Percentiles rank a stretch among this genome's conserved stretches.
Conservation (phyloP, 1,284 basidiomycete genomes). For the Rhodotorula sp. region DNA sequence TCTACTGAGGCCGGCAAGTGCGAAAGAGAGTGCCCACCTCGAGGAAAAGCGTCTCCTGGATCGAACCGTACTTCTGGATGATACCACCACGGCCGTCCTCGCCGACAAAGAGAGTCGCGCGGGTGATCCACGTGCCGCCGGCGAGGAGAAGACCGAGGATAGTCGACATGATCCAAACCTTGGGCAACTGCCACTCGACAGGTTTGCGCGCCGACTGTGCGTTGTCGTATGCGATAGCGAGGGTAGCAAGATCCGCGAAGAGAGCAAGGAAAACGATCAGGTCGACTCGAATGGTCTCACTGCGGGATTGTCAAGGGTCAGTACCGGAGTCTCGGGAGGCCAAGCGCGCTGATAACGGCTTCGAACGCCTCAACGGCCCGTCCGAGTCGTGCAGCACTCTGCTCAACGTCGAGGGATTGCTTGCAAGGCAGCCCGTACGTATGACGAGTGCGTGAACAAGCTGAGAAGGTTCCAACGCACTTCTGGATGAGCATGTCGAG, state of each 20-base stretch:
- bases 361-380: too few species aligned
- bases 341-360: too few species aligned
- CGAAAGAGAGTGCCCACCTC: constrained; percentile 1
- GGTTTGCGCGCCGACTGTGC: constrained; percentile 57
- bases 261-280: constrained; percentile 62
- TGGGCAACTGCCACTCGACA: constrained; percentile 62
- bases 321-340: constrained; percentile 38
- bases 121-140: constrained; percentile 59
- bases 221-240: constrained; percentile 52
- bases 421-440: background rate
- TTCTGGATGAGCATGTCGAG: constrained; percentile 18
- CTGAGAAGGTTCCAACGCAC: background rate
- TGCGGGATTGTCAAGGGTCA: constrained; percentile 57
- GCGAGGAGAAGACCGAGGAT: constrained; percentile 54
- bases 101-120: constrained; percentile 57
- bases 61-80: constrained; percentile 57
- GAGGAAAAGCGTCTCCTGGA: constrained; percentile 44
- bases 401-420: too few species aligned
- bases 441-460: background rate
- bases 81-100: constrained; percentile 53
- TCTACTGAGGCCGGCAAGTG: constrained; percentile 49
- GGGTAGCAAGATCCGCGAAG: constrained; percentile 57
- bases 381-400: too few species aligned
- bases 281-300: constrained; percentile 61
- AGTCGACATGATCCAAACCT: constrained; percentile 61